phyloP scores from a whole-genome alignment of 495 filamentous ascomycete species.

The Aeminium ludgeri region DNA sequence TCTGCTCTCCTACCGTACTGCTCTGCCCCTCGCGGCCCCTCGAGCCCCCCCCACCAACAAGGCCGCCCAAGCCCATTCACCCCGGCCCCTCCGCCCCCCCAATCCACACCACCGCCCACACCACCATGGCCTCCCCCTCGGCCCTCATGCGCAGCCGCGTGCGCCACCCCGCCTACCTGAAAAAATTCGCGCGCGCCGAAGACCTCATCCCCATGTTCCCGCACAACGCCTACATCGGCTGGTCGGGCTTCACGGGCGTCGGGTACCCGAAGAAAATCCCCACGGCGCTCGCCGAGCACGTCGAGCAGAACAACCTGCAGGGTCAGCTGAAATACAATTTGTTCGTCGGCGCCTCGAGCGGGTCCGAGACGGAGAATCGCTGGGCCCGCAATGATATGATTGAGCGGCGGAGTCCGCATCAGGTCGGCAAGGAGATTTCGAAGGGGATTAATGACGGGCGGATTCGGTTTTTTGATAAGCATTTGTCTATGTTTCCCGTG shows the following conservation, averaged over 20 bases:
- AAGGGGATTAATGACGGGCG: constrained; percentile 80
- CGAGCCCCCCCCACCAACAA: too few relatives aligned
- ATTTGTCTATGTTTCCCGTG: constrained; percentile 81
- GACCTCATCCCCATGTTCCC: constrained; percentile 70
- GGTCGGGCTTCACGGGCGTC: constrained; percentile 77
- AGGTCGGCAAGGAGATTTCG: constrained; percentile 80
- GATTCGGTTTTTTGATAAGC: constrained; percentile 89
- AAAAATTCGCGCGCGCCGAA: constrained; percentile 61
- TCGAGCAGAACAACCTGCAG: constrained; percentile 75
- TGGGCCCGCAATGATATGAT: constrained; percentile 85
- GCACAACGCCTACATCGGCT: constrained; percentile 53
- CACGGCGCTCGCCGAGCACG: constrained; percentile 69
- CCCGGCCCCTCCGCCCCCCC: too few relatives aligned
- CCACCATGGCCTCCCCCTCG: constrained; percentile 32
- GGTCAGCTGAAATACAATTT: constrained; percentile 70
- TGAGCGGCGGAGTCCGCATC: constrained; percentile 66
- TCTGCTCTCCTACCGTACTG: too few relatives aligned
- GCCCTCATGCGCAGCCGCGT: constrained; percentile 61
- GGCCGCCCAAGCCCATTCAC: too few relatives aligned
- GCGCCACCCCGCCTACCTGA: constrained; percentile 56
- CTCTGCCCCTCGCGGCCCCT: too few relatives aligned
- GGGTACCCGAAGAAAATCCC: constrained; percentile 72
- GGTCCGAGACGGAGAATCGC: constrained; percentile 80
- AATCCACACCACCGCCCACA: not conserved
- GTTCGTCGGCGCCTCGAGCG: constrained; percentile 78